These are phyloP conservation scores for Fusarium decemcellulare DNA, from an alignment of 2,329 filamentous ascomycete species.

Conservation along the genomic window DNA sequence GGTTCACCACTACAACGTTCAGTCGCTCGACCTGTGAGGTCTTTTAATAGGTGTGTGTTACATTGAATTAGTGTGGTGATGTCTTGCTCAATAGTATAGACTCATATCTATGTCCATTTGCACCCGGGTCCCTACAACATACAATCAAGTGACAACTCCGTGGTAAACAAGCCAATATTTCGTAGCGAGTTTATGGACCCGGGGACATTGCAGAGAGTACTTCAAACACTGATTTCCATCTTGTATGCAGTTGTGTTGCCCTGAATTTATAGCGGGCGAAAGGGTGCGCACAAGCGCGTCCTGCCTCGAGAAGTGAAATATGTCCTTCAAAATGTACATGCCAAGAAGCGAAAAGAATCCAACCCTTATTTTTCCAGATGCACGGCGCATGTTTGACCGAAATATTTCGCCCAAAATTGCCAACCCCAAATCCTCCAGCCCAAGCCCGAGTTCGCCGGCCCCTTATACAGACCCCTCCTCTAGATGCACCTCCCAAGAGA, in stretches of 20 bases:
- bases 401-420: constrained; percentile 30
- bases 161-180: too few species aligned
- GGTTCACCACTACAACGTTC: neutral
- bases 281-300: constrained; percentile 20
- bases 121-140: neutral
- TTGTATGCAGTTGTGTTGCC: constrained; percentile 22
- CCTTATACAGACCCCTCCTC: constrained; percentile 26
- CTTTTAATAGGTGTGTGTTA: too few species aligned
- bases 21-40: too few species aligned
- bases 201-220: too few species aligned
- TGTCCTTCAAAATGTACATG: constrained; percentile 48
- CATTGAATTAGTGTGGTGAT: too few species aligned
- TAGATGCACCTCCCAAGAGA: constrained; percentile 24
- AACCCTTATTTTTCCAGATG: constrained; percentile 32
- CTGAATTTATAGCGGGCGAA: constrained; percentile 39
- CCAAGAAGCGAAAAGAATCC: constrained; percentile 47
- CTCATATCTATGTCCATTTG: too few species aligned
- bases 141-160: neutral
- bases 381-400: constrained; percentile 24
- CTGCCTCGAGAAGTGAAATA: constrained; percentile 38
- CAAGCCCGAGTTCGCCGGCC: constrained; percentile 13
- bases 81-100: neutral
- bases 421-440: constrained; percentile 31
- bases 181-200: too few species aligned
- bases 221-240: neutral